Base-by-base conservation (phyloP, 805 yeast species). In the Cephaloascus albidus region DNA sequence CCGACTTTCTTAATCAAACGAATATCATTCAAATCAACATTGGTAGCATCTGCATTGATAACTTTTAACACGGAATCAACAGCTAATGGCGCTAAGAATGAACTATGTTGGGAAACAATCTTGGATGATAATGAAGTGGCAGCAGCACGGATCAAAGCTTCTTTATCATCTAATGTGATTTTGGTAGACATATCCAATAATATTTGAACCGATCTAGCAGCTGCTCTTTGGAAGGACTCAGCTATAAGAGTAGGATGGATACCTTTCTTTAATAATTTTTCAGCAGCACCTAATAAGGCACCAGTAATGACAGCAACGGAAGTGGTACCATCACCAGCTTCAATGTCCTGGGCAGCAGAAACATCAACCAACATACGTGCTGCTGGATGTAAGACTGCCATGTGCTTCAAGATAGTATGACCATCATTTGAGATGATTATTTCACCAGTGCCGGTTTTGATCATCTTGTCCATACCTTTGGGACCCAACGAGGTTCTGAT, bases 251-350 rank as follows among this genome's bases (percentile, higher is more conserved):
- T 85, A 41, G 99, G 99, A 61, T 93, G 98, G 51, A 93, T 87
- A 15, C 93, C 97, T 59, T 85, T 86, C 49, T 77, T 79, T 52
- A 93, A 73, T 43, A 93, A 70, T 57, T 82, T 81, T 52, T 93
- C 98, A 40, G 97, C 95, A 15, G 98, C 98, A 23, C 90, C 95
- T 40, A 93, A 69, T 37, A 93, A 64, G 4, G 97, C 90, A 30
- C 98, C 99, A 4, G 97, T 86, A 45, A 93, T 70, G 40, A 93
- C 90, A 20, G 94, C 98, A 26, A 93, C 98, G 2, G 96, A 82
- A 0, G 99, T 93, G 27, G 99, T 93, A 47, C 99, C 99, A 58
- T 93, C 99, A 40, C 99, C 99, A n/a, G 97, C 98, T 61, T 89
- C 99, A 31, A 89, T 84, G 53, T 93, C 99, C 64, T 93, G 99